Evolutionary conservation across 2,329 filamentous ascomycete species (phyloP), one percentile per base, ranked within the genome.

Genomic region (Talaromyces sp.): DNA sequence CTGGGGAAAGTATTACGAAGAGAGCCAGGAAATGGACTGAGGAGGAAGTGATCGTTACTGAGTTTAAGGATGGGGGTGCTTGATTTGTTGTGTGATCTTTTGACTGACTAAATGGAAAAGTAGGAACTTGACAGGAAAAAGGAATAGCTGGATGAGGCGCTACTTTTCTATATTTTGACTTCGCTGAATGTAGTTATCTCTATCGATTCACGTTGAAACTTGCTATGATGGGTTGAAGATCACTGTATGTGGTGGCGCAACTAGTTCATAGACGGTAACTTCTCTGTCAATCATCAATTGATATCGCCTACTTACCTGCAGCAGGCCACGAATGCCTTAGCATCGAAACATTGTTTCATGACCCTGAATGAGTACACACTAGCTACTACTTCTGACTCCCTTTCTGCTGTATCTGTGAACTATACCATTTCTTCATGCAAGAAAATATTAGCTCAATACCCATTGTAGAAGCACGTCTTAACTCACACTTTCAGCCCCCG

Each of bases 1-100:
- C n/a, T n/a, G 57, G n/a, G 14, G 28, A 23, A 1, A 71, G 71
- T 1, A 67, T 81, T 3, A 64, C 75, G 7, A 73, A 74, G 7
- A 67, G 68, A 37, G n/a, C n/a, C n/a, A n/a, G n/a, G n/a, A n/a
- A n/a, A n/a, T n/a, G n/a, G n/a, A n/a, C n/a, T n/a, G 35, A 35
- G 7, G 33, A 44, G 8, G 9, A 18, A 18, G 9, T 11, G 8
- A 42, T 42, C 2, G 2, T 42, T 3, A 42, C n/a, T 18, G 39
- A 42, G 9, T 18, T 42, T 1, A 42, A 9, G n/a, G 39, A 42
- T n/a, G n/a, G n/a, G n/a, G n/a, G n/a, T n/a, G n/a, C n/a, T n/a
- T n/a, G n/a, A n/a, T n/a, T n/a, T n/a, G n/a, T n/a, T n/a, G 12
- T 3, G 1, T 37, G 33, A 35, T 37, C 11, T 37, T 37, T 11